Conservation (phyloP, 2,329 filamentous ascomycete species). For the Trichoderma atrobrunneum region DNA sequence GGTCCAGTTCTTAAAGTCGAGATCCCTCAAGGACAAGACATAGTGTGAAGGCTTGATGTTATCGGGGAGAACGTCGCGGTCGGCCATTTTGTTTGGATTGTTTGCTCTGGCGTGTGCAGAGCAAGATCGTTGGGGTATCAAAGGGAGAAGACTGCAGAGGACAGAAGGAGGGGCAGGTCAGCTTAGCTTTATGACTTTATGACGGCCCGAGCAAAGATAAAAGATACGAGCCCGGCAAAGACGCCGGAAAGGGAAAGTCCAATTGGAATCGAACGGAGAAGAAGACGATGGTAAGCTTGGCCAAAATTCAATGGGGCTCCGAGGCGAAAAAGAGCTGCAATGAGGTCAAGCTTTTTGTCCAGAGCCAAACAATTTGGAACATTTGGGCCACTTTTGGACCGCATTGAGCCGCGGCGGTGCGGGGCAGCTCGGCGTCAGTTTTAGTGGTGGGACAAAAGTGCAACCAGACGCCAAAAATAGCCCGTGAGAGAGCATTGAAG, state of each 20-base stretch:
- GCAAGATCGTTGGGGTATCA: conserved; percentile 32
- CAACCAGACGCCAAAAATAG: background rate
- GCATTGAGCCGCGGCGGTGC: conserved; percentile 6
- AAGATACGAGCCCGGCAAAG: background rate
- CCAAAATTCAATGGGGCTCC: background rate
- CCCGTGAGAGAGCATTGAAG: background rate
- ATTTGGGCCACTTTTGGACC: background rate
- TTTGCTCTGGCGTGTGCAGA: conserved; percentile 37
- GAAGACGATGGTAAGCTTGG: background rate
- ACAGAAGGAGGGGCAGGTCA: background rate
- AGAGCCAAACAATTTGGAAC: no score
- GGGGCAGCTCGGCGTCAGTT: background rate
- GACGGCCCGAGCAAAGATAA: background rate
- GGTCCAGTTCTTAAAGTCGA: conserved; percentile 71
- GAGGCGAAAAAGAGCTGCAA: background rate
- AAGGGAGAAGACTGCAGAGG: conserved; percentile 26
- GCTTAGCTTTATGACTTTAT: background rate
- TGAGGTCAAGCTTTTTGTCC: background rate
- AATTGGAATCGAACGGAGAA: background rate
- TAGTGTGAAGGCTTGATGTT: conserved; percentile 82
- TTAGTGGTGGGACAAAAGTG: background rate
- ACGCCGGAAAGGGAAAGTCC: background rate
- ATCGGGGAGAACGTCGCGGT: conserved; percentile 61
- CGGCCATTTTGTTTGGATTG: conserved; percentile 45
- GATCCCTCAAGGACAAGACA: conserved; percentile 72